A percentile compares a stretch with the other conserved stretches of the same genome.
These are phyloP conservation scores for Ulmus americana DNA, from an alignment of 331 rosid species.

Conservation along the genomic window DNA sequence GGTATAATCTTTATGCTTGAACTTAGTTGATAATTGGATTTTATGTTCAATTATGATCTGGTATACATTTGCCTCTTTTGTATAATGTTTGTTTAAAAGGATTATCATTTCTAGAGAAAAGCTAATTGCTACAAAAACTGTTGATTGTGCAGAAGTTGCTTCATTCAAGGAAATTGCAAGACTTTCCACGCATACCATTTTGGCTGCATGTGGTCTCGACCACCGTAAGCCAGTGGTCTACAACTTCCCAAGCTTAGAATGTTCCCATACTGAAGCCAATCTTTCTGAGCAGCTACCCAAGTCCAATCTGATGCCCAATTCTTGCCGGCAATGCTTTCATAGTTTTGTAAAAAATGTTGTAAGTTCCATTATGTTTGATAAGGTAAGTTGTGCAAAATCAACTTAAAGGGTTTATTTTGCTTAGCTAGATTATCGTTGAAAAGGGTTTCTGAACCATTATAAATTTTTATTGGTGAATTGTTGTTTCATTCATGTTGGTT, in stretches of 20 bases:
- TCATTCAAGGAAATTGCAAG: conserved; percentile 58
- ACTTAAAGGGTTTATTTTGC: background rate
- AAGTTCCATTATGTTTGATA: conserved; percentile 34
- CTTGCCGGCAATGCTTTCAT: conserved; percentile 56
- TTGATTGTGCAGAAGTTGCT: conserved; percentile 36
- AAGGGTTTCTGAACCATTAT: no score
- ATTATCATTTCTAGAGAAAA: background rate
- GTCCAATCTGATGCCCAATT: conserved; percentile 43
- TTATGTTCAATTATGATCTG: background rate
- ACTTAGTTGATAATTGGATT: background rate
- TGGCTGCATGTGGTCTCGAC: conserved; percentile 54
- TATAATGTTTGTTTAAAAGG: background rate
- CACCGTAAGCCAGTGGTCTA: conserved; percentile 22
- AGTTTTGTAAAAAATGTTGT: conserved; percentile 48
- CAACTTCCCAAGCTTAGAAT: conserved; percentile 30
- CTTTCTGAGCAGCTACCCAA: conserved; percentile 23
- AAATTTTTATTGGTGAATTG: no score
- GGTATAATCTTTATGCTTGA: conserved; percentile 31
- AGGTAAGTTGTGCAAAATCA: conserved; percentile 24
- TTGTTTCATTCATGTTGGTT: no score
- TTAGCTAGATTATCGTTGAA: no score
- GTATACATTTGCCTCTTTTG: background rate
- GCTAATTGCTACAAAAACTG: conserved; percentile 12
- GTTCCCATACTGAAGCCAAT: conserved; percentile 34
- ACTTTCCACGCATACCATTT: conserved; percentile 58